Conservation (phyloP, 2,329 filamentous ascomycete species). For the Neodidymelliopsis sp. region DNA sequence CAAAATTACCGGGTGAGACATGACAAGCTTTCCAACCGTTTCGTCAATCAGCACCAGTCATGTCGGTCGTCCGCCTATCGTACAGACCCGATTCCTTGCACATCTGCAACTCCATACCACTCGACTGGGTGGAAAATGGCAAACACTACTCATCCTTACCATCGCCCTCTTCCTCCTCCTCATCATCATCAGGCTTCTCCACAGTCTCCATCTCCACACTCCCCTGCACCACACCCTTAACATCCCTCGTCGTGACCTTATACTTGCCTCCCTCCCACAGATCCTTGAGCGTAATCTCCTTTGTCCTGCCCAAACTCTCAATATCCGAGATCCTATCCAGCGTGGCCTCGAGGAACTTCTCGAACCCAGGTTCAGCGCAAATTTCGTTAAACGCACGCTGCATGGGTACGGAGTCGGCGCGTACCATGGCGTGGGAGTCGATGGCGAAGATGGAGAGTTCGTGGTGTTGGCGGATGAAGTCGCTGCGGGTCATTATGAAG, state of each 20-base stretch:
- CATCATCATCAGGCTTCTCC: constrained; percentile 36
- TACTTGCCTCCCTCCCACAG: constrained; percentile 86
- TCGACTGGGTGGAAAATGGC: too few species aligned
- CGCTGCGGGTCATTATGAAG: constrained; percentile 92
- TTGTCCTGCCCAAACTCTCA: constrained; percentile 90
- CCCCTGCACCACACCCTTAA: constrained; percentile 37
- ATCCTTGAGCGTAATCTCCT: constrained; percentile 95
- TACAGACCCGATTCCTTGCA: neutral
- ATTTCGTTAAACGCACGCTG: constrained; percentile 89
- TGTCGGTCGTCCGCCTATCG: constrained; percentile 3
- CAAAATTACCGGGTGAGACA: neutral
- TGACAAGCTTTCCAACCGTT: neutral
- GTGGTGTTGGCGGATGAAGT: constrained; percentile 93
- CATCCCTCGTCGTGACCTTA: constrained; percentile 40
- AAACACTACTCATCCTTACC: neutral
- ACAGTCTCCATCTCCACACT: constrained; percentile 45
- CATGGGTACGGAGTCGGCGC: constrained; percentile 96
- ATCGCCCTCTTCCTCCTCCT: constrained; percentile 30
- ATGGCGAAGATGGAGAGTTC: constrained; percentile 96
- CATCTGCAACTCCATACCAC: neutral
- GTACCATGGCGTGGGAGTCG: constrained; percentile 82
- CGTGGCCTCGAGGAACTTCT: constrained; percentile 81
- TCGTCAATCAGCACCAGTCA: neutral
- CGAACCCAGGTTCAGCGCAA: constrained; percentile 77
- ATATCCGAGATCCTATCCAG: constrained; percentile 88